A percentile compares a stretch with the other conserved stretches of the same genome.
These are phyloP conservation scores for Inonotus obliquus DNA, from an alignment of 1,284 basidiomycete genomes.

Conservation along the genomic window DNA sequence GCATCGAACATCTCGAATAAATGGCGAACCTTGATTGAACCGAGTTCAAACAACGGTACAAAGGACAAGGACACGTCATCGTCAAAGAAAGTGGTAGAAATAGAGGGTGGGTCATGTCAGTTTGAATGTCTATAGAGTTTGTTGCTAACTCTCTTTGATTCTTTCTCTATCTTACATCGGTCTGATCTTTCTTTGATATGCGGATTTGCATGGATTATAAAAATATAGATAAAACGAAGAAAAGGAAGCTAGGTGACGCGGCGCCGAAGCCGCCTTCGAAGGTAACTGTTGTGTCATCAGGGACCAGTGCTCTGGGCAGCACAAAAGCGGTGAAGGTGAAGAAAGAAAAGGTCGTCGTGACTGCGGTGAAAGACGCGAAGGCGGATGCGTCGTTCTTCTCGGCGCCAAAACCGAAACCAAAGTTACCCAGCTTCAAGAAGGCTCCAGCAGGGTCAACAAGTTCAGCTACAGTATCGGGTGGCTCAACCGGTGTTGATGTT, in stretches of 20 bases:
- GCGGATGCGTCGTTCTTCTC: constrained; percentile 83
- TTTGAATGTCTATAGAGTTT: constrained; percentile 24
- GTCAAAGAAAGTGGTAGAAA: constrained; percentile 37
- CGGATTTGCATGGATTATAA: neutral
- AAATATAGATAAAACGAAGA: constrained; percentile 59
- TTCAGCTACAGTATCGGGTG: constrained; percentile 25
- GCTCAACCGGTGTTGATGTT: constrained; percentile 58
- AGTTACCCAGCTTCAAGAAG: constrained; percentile 78
- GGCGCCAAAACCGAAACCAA: constrained; percentile 74
- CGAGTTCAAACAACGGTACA: constrained; percentile 27
- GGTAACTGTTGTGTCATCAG: constrained; percentile 49
- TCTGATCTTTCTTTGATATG: neutral
- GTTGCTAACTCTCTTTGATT: constrained; percentile 8
- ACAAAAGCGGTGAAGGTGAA: constrained; percentile 28
- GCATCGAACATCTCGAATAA: constrained; percentile 77
- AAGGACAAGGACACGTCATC: constrained; percentile 13
- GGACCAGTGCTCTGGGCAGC: constrained; percentile 20
- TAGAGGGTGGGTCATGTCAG: constrained; percentile 70
- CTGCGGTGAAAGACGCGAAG: constrained; percentile 65
- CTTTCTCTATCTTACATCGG: constrained; percentile 6
- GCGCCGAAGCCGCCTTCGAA: constrained; percentile 56
- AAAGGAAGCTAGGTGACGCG: constrained; percentile 58
- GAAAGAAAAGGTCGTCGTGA: constrained; percentile 34
- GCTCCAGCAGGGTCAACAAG: constrained; percentile 30
- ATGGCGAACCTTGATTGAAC: constrained; percentile 60